Conservation (phyloP, 1,284 basidiomycete species). For the Ceratobasidium sp. region DNA sequence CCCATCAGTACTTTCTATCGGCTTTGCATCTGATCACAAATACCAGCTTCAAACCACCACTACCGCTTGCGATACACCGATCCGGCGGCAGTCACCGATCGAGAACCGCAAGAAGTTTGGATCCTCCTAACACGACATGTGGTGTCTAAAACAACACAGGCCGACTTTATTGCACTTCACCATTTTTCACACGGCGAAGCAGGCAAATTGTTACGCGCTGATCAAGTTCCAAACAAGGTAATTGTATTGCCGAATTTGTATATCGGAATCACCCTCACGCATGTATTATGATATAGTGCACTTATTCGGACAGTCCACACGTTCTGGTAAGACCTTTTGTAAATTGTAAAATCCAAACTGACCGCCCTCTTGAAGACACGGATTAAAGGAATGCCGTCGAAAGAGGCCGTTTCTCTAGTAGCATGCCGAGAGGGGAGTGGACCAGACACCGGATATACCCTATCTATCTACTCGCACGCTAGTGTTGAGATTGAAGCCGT, state of each 20-base stretch:
- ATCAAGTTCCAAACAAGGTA: constrained; percentile 22
- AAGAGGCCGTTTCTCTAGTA: constrained; percentile 64
- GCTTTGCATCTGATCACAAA: not conserved
- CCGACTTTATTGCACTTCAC: constrained; percentile 77
- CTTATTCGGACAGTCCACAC: constrained; percentile 64
- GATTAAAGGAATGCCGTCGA: constrained; percentile 54
- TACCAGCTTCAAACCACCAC: constrained; percentile 44
- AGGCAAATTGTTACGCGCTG: constrained; percentile 10
- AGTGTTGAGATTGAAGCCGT: constrained; percentile 10
- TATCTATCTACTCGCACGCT: constrained; percentile 20
- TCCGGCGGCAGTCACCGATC: not conserved
- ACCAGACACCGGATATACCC: constrained; percentile 68
- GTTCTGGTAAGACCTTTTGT: constrained; percentile 63
- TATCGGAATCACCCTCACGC: not conserved
- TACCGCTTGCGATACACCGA: constrained; percentile 45
- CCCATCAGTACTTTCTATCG: not conserved
- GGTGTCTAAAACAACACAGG: constrained; percentile 64
- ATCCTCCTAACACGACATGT: constrained; percentile 83
- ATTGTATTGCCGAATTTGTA: not conserved
- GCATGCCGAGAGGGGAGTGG: constrained; percentile 72
- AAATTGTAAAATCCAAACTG: constrained; percentile 5
- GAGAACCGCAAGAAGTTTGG: constrained; percentile 67
- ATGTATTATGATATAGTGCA: constrained; percentile 16
- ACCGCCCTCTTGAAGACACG: constrained; percentile 51
- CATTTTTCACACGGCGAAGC: constrained; percentile 54